These are phyloP conservation scores for Ichthyophthirius multifiliis DNA, from an alignment of 169 alveolate genomes.

Conservation along the genomic window DNA sequence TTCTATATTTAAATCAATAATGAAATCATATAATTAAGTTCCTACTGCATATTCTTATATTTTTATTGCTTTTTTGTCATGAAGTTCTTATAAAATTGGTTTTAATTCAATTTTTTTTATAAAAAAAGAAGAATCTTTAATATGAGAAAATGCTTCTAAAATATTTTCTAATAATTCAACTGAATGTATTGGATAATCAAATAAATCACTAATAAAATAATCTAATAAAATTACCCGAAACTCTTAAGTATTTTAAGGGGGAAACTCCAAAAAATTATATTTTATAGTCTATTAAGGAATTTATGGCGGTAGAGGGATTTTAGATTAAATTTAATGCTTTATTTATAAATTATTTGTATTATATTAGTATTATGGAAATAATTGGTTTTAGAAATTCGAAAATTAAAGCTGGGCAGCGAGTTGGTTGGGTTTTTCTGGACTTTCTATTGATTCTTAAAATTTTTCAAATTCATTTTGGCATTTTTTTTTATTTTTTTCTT, in stretches of 20 bases:
- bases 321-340: no score
- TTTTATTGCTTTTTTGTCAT: constrained; percentile 19
- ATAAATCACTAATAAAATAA: constrained; percentile 30
- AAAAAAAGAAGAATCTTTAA: constrained; percentile 13
- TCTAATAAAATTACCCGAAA: constrained; percentile 35
- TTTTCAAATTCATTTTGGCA: no score
- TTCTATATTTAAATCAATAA: constrained; percentile 18
- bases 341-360: no score
- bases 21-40: constrained; percentile 19
- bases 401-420: no score
- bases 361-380: no score
- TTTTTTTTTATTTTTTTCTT: no score
- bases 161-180: constrained; percentile 23
- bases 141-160: not conserved
- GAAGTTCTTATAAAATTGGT: constrained; percentile 15
- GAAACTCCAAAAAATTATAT: constrained; percentile 22
- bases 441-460: no score
- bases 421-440: no score
- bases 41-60: constrained; percentile 35
- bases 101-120: constrained; percentile 24
- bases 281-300: no score
- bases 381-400: no score
- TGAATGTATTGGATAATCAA: constrained; percentile 37
- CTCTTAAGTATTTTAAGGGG: constrained; percentile 20
- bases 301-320: no score